Percentiles rank a stretch among this genome's conserved stretches.
Conservation (phyloP, 306 rosid species). For the Oemleria cerasiformis region DNA sequence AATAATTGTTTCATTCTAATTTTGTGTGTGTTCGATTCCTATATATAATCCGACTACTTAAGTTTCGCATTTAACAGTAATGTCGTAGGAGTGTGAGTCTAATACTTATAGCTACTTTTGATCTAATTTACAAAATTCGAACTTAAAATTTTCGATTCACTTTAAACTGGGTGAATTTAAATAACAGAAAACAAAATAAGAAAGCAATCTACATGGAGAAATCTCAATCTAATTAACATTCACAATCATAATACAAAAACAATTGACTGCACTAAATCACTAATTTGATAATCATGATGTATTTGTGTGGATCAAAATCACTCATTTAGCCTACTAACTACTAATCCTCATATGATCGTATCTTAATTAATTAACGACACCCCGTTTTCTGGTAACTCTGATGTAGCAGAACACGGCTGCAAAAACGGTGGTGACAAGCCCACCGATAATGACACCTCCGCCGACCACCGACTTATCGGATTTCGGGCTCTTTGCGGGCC, state of each 20-base stretch:
- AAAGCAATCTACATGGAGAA: background rate
- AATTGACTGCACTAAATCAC: constrained; percentile 2
- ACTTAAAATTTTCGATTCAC: too few relatives aligned
- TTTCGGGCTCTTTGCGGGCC: constrained; percentile 24
- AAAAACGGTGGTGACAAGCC: constrained; percentile 68
- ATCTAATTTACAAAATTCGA: too few relatives aligned
- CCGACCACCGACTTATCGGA: constrained; percentile 74
- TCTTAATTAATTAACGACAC: constrained; percentile 20
- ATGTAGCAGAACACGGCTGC: constrained; percentile 86
- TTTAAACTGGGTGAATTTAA: too few relatives aligned
- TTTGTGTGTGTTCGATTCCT: too few relatives aligned
- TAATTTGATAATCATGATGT: background rate
- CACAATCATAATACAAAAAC: background rate
- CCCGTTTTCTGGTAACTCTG: constrained; percentile 67
- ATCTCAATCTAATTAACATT: background rate
- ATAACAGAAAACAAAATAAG: too few relatives aligned
- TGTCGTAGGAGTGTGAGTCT: too few relatives aligned
- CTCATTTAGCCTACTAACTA: background rate
- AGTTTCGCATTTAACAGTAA: too few relatives aligned
- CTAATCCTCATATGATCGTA: background rate
- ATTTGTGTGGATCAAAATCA: constrained; percentile 7
- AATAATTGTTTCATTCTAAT: too few relatives aligned
- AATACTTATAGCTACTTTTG: too few relatives aligned
- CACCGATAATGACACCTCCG: constrained; percentile 87
- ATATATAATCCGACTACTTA: too few relatives aligned